Percentiles rank a stretch among this genome's conserved stretches.
Evolutionary conservation across 345 rosid species (phyloP).

Genomic region (Eucalyptus erythrocorys): DNA sequence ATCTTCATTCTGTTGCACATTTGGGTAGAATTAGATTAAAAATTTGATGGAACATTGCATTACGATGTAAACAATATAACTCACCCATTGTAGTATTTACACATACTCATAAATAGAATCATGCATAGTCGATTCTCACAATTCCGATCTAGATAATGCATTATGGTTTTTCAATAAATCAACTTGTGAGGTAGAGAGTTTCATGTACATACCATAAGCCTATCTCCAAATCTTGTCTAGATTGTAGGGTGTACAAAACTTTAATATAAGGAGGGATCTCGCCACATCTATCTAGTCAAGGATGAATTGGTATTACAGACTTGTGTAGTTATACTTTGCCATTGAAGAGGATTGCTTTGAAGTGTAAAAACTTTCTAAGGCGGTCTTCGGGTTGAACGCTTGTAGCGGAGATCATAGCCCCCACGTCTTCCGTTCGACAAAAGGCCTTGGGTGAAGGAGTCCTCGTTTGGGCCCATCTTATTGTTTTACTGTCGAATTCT

Average conservation of each 20-base stretch:
- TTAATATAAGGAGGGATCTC: neutral
- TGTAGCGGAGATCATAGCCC: neutral
- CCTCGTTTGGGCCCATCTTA: neutral
- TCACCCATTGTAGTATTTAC: neutral
- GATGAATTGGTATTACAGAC: neutral
- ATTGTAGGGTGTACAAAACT: neutral
- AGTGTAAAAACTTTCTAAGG: neutral
- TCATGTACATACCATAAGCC: neutral
- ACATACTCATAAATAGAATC: neutral
- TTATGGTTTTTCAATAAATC: neutral
- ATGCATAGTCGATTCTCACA: neutral
- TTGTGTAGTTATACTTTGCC: neutral
- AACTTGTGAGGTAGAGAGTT: neutral
- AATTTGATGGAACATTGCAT: neutral
- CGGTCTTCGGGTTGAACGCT: rapidly evolving
- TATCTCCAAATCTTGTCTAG: neutral
- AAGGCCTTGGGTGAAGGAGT: neutral
- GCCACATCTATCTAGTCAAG: neutral
- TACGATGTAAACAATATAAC: neutral
- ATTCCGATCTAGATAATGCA: rapidly evolving
- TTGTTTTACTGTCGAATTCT: neutral
- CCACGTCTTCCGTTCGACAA: neutral
- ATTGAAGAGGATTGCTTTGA: neutral
- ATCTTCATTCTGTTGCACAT: neutral
- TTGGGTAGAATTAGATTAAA: neutral